phyloP scores from a whole-genome alignment of 345 rosid genomes.

The Hibiscus mutabilis region DNA sequence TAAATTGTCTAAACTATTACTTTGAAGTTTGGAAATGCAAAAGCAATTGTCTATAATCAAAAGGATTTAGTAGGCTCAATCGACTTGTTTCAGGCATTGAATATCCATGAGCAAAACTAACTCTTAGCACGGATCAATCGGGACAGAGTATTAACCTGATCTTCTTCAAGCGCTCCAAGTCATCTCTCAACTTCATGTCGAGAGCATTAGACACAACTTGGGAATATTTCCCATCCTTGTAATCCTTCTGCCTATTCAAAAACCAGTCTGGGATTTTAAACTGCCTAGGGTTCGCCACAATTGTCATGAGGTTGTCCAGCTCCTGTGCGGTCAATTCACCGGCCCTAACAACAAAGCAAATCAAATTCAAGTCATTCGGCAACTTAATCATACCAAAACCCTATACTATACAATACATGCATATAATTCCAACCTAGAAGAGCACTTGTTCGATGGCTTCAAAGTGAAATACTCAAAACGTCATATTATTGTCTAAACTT shows the following conservation, averaged over 20 bases:
- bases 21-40: neutral
- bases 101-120: neutral
- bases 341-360: slow-evolving; percentile 36
- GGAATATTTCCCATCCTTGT: slow-evolving; percentile 81
- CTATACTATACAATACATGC: neutral
- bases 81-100: neutral
- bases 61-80: neutral
- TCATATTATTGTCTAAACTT: neutral
- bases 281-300: slow-evolving; percentile 85
- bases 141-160: slow-evolving; percentile 40
- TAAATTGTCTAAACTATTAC: neutral
- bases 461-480: neutral
- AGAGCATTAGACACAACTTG: slow-evolving; percentile 89
- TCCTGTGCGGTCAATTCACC: slow-evolving; percentile 80
- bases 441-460: neutral
- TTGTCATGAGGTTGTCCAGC: slow-evolving; percentile 77
- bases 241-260: slow-evolving; percentile 86
- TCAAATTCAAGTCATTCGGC: neutral
- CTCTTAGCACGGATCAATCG: neutral
- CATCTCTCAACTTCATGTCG: slow-evolving; percentile 96
- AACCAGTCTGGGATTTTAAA: slow-evolving; percentile 94
- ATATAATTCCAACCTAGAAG: neutral
- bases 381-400: neutral
- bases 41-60: neutral
- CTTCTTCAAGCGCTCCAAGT: slow-evolving; percentile 87